Evolutionary conservation across 1,284 basidiomycete species (phyloP), one percentile per base, ranked within the genome.

Genomic region (Amylostereum chailletii): DNA sequence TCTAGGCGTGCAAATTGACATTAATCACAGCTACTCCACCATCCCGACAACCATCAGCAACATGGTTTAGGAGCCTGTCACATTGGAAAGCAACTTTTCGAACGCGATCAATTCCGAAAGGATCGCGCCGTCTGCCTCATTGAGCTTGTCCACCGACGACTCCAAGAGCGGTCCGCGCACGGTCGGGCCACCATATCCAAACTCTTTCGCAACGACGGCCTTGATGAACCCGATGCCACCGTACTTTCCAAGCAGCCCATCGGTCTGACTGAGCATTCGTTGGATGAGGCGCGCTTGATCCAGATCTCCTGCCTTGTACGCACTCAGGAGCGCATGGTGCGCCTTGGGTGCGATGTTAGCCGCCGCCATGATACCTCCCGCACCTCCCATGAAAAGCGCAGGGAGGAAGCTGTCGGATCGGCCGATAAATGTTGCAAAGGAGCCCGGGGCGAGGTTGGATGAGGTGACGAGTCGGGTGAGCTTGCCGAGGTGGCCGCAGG

Each of bases 401-500:
- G 85, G 83, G 4, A 85, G 69, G 58, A 83, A 79, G 42, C 83
- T 69, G 55, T 87, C 83, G 4, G 77, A 77, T 42, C 77, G 73
- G 2, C 86, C 83, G 10, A 83, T 74, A 59, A 78, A 83, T 2
- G 81, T 75, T 2, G 82, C 76, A 57, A 86, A 86, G 41, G 77
- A 67, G 5, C 68, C 61, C 1, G 71, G 53, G 9, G 76, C 65
- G 55, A 81, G 74, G 6, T 6, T 30, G 7, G 42, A 30, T 3
- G 69, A 63, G 2, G 77, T 78, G 4, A 83, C 79, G 40, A 94
- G 70, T 6, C 90, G 82, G 47, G 86, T 81, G 46, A 90, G 79
- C 64, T 94, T 94, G 42, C 90, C 90, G 52, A 94, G 79, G 59
- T 81, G 83, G 4, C 85, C 89, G 61, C 90, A 92, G 37, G 91